Evolutionary conservation across 345 rosid genomes (phyloP), one percentile per base, ranked within the genome.

Genomic region (Camelina laxa): DNA sequence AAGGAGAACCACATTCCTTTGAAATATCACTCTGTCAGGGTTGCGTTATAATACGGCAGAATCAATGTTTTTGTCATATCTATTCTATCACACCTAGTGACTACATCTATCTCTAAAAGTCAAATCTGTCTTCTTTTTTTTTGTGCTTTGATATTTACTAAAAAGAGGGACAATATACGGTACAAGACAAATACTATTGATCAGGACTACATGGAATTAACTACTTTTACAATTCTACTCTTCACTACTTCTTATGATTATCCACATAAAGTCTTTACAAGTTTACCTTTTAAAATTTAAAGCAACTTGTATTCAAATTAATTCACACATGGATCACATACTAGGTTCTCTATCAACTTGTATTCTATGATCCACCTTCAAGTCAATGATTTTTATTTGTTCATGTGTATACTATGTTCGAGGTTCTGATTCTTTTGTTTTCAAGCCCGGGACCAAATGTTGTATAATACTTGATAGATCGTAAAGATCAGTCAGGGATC

Each of bases 1-100:
- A 30, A 41, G 64, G 17, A 59, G 58, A 70, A 45, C 66, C 74
- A 59, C 67, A 70, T 70, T 58, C 74, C 57, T 3, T 30, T 45
- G 48, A 8, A 45, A 47, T 36, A 44, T 45, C 45, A 70, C 36
- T 58, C 57, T 31, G 3, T 10, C 4, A 47, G 4, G 41, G 21
- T 45, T 59, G 75, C 75, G 75, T 70, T 47, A 14, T 59, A 59
- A 33, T 13, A 15, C 48, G 6, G 74, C 74, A 70, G 47, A 70
- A 70, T 58, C 30, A 12, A 24, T 12, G 27, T 21, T 60, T 20
- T 10, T 56, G 45, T 2, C 41, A 41, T 44, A 42, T 14, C 6
- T 69, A 44, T 44, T 44, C 62, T 54, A 54, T 39, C 49, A 30
- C 53, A 53, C 35, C 7, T 36, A 36, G n/a, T 38, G 38, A 67